Percentiles rank a stretch among this genome's conserved stretches.
phyloP scores from a whole-genome alignment of 768 basidiomycete species.

The Russula ochroleuca region DNA sequence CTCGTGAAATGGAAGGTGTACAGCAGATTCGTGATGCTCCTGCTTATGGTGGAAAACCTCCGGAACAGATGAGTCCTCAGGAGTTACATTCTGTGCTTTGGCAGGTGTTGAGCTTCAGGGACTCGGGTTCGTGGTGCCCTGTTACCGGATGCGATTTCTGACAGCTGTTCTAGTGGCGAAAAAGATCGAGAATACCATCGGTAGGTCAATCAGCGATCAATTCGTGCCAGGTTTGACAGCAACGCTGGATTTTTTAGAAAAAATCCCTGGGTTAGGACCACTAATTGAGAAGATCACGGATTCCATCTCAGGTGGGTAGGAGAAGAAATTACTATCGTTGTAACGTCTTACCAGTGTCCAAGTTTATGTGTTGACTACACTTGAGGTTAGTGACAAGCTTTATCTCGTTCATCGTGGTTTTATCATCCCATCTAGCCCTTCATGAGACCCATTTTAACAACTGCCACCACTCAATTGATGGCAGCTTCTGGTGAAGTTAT shows the following conservation, averaged over 20 bases:
- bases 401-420: not conserved
- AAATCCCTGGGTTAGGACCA: constrained; percentile 72
- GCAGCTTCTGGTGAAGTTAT: constrained; percentile 73
- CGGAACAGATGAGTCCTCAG: constrained; percentile 83
- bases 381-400: constrained; percentile 52
- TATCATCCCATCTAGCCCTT: constrained; percentile 50
- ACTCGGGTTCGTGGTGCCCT: constrained; percentile 47
- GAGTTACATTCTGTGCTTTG: constrained; percentile 80
- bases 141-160: constrained; percentile 2
- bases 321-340: not conserved
- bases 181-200: constrained; percentile 71
- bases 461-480: constrained; percentile 59
- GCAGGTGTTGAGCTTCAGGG: constrained; percentile 82
- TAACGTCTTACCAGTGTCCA: not conserved
- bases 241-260: constrained; percentile 43
- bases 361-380: constrained; percentile 80
- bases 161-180: constrained; percentile 50
- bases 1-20: constrained; percentile 65
- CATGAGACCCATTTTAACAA: constrained; percentile 71
- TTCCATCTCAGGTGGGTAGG: constrained; percentile 51
- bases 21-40: constrained; percentile 48
- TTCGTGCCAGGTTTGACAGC: not conserved
- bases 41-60: constrained; percentile 54
- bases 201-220: constrained; percentile 35
- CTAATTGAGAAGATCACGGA: constrained; percentile 79